These are phyloP conservation scores for Mycena floridula DNA, from an alignment of 768 basidiomycete genomes.

Conservation along the genomic window DNA sequence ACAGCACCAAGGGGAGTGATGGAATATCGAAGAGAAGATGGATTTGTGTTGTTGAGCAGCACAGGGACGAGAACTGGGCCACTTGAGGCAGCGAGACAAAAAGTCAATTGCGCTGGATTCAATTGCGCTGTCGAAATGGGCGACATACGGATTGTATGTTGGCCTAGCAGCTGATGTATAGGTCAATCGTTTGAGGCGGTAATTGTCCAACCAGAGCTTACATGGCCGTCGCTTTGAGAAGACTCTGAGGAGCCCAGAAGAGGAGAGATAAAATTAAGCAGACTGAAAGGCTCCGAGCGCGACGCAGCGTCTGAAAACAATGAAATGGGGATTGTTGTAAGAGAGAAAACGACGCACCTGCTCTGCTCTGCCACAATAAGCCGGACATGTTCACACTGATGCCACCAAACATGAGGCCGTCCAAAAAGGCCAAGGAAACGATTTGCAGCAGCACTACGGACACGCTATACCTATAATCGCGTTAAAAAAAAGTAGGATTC, in stretches of 20 bases:
- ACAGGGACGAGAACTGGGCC: conserved; percentile 69
- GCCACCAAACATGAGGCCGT: conserved; percentile 69
- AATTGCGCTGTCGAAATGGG: conserved; percentile 91
- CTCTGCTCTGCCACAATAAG: too few species aligned
- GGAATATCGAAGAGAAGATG: conserved; percentile 65
- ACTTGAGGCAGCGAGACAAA: conserved; percentile 57
- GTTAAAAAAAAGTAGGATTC: too few species aligned
- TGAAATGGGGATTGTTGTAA: too few species aligned
- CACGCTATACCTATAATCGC: conserved; percentile 57
- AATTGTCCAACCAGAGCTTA: too few species aligned
- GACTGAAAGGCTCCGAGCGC: conserved; percentile 35
- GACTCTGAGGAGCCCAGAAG: conserved; percentile 35
- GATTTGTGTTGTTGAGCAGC: conserved; percentile 85
- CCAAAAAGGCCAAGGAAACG: conserved; percentile 50
- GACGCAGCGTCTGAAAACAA: conserved; percentile 13
- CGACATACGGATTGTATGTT: conserved; percentile 89
- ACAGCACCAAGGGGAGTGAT: conserved; percentile 59
- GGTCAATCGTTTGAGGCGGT: too few species aligned
- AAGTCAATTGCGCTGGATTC: conserved; percentile 69
- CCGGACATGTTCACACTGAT: conserved; percentile 46
- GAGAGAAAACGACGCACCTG: too few species aligned
- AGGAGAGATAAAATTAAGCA: conserved; percentile 44
- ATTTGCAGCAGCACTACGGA: conserved; percentile 62
- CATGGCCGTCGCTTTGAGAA: conserved; percentile 45
- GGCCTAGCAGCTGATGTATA: conserved; percentile 77